phyloP scores from a whole-genome alignment of 371 early-diverging fungal species.

The Thermomucor indicae-seudaticae region DNA sequence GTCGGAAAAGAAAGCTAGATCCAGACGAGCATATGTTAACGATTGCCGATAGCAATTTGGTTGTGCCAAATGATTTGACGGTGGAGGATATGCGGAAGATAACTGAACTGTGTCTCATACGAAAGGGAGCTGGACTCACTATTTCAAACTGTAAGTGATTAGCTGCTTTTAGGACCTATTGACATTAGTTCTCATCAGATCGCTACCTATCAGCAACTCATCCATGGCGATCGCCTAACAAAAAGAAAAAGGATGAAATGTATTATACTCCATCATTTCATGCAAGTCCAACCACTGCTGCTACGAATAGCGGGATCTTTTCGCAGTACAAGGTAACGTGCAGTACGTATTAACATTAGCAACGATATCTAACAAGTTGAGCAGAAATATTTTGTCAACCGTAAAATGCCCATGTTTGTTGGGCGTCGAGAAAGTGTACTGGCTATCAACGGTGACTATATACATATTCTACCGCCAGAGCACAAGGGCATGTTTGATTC shows the following conservation, averaged over 20 bases:
- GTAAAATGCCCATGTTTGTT: constrained; percentile 79
- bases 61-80: constrained; percentile 73
- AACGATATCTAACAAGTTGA: neutral
- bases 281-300: constrained; percentile 13
- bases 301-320: constrained; percentile 30
- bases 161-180: neutral
- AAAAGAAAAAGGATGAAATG: constrained; percentile 46
- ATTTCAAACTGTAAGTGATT: constrained; percentile 50
- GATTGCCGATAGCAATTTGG: constrained; percentile 70
- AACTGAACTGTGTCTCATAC: constrained; percentile 73
- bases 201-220: constrained; percentile 22
- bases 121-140: constrained; percentile 51
- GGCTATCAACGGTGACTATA: constrained; percentile 91
- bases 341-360: neutral
- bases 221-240: constrained; percentile 46
- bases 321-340: constrained; percentile 39
- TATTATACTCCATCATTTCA: constrained; percentile 25
- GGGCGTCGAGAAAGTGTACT: constrained; percentile 82
- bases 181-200: neutral
- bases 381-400: constrained; percentile 63
- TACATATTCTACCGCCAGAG: constrained; percentile 87
- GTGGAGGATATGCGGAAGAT: constrained; percentile 63
- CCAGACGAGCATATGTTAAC: constrained; percentile 79
- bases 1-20: constrained; percentile 80
- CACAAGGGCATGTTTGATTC: constrained; percentile 78